phyloP scores from a whole-genome alignment of 164 flowering plant species.

The Macadamia tetraphylla region DNA sequence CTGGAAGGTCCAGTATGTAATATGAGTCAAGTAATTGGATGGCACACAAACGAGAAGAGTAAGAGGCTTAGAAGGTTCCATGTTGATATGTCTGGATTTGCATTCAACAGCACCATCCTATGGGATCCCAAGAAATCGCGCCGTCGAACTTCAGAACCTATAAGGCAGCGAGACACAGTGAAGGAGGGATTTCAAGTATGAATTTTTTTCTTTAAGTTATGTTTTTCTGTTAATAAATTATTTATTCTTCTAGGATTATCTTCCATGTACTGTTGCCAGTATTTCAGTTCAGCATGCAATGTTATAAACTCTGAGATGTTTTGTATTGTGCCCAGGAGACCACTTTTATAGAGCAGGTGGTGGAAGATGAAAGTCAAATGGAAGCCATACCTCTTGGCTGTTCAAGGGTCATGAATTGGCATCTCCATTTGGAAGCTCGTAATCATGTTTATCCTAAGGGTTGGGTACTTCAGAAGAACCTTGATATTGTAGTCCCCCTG shows the following conservation, averaged over 20 bases:
- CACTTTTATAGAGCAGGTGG: conserved; percentile 83
- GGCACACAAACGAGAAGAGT: conserved; percentile 98
- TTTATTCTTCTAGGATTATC: neutral
- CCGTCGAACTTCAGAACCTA: conserved; percentile 49
- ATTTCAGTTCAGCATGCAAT: neutral
- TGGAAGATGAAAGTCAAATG: conserved; percentile 95
- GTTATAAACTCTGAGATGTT: neutral
- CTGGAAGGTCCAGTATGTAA: conserved; percentile 96
- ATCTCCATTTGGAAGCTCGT: conserved; percentile 74
- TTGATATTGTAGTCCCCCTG: conserved; percentile 40
- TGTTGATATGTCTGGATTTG: conserved; percentile 98
- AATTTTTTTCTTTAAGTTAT: neutral
- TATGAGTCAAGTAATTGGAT: conserved; percentile 83
- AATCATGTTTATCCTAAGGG: conserved; percentile 60
- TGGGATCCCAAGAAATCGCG: conserved; percentile 94
- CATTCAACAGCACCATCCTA: conserved; percentile 89
- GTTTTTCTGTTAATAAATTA: too few relatives aligned
- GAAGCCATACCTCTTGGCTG: conserved; percentile 68
- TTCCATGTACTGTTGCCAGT: too few relatives aligned
- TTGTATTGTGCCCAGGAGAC: conserved; percentile 53
- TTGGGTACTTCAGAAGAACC: conserved; percentile 76
- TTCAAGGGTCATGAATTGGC: conserved; percentile 79
- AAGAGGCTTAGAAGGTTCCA: conserved; percentile 86
- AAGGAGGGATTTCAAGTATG: conserved; percentile 93
- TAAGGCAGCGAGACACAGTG: conserved; percentile 75